Evolutionary conservation across 805 yeast genomes (phyloP), one percentile per base, ranked within the genome.

Genomic region (Middelhovenomyces tepae): DNA sequence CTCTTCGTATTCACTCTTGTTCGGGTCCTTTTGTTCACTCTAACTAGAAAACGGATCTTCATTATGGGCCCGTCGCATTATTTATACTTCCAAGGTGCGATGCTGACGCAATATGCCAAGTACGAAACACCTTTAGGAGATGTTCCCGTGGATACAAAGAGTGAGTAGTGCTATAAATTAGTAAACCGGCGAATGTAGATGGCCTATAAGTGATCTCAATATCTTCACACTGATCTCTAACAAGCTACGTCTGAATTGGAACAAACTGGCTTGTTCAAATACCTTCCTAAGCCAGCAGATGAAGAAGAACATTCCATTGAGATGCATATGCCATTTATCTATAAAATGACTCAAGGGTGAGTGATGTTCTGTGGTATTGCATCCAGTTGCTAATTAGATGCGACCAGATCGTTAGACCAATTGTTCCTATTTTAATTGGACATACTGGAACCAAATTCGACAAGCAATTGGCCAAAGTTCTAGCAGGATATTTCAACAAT

Each of bases 61-160:
- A 62, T 91, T 1, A 53, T 91, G 51, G 96, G 97, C 0, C 98
- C 98, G 1, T 81, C 95, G 0, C 98, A 91, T 53, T 94, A 83
- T 54, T 78, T 81, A 6, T 87, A 79, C 52, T 84, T 81, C 59
- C 64, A 64, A 36, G 77, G 78, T 17, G 64, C 65, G 17, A 80
- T 72, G 1, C 56, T 72, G 37, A 65, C 81, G 2, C 55, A 54
- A 2, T 85, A 65, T 50, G 63, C 60, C 9, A 44, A 40, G 6
- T 77, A 84, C 48, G 79, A 70, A 19, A 89, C 98, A 0, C 98
- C 98, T 1, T 51, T 87, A 13, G 98, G 98, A 0, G 50, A 69
- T 18, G 49, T 91, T 2, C 60, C 65, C 1, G 81, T 89, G 11
- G 95, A 89, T 52, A 52, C 49, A 0, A 70, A 65, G 7, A 39